phyloP scores from a whole-genome alignment of 768 basidiomycete genomes.

The Terana coerulea region DNA sequence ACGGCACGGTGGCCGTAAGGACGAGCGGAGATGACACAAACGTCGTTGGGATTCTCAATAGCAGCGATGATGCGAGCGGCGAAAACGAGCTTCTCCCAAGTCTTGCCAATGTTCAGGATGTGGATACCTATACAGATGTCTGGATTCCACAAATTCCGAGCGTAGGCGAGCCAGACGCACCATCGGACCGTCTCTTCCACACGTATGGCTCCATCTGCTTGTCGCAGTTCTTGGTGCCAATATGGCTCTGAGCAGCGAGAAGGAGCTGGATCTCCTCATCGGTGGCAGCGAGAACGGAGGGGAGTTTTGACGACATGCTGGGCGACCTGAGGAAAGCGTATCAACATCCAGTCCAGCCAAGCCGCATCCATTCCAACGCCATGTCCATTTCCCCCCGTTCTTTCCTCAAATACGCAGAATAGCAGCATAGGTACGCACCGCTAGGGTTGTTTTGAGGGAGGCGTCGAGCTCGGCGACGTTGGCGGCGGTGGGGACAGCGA shows the following conservation, averaged over 20 bases:
- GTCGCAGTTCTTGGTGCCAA: conserved; percentile 99
- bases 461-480: conserved; percentile 40
- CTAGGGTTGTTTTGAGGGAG: conserved; percentile 33
- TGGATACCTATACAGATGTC: conserved; percentile 73
- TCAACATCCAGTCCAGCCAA: conserved; percentile 32
- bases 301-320: conserved; percentile 83
- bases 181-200: conserved; percentile 94
- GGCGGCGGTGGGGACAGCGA: conserved; percentile 28
- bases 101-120: conserved; percentile 98
- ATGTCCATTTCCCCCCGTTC: conserved; percentile 22
- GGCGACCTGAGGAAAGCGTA: conserved; percentile 23
- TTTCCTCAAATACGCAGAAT: conserved; percentile 19
- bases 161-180: conserved; percentile 41
- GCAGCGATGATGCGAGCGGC: conserved; percentile 97
- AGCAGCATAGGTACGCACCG: conserved; percentile 34
- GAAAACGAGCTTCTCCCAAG: conserved; percentile 98
- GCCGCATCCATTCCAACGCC: conserved; percentile 34
- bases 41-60: conserved; percentile 96
- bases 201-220: conserved; percentile 99
- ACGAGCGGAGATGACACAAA: conserved; percentile 97
- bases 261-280: conserved; percentile 98
- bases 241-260: conserved; percentile 92
- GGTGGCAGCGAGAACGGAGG: conserved; percentile 87
- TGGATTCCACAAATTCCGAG: not conserved
- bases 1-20: conserved; percentile 99